Evolutionary conservation across 139 green algal genomes (phyloP), one percentile per base, ranked within the genome.

Genomic region (Chlamydomonas urium): DNA sequence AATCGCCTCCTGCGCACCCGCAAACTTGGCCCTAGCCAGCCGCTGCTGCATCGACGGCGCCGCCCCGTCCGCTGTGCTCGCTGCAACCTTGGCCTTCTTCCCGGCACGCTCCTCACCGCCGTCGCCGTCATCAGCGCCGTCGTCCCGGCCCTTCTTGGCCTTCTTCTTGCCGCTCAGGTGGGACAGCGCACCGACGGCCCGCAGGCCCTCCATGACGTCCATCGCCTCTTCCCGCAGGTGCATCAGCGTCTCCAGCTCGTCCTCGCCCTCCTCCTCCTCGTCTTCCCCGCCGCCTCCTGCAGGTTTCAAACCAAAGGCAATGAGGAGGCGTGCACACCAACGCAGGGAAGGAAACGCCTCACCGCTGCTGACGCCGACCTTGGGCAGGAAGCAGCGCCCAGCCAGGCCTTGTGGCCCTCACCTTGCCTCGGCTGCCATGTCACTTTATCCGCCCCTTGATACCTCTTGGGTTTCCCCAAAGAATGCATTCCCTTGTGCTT

Each of bases 121-220:
- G 19, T 71, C 28, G 4, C 6, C 17, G 26, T 36, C 34, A 3
- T 67, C 21, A 19, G 26, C 26, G 3, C 3, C 8, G 26, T 10
- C n/a, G 29, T 35, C 56, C 29, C 3, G 4, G 3, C 21, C 53
- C 45, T 60, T 42, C 57, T 74, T 71, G 6, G 31, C 23, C 63
- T 65, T 47, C 57, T 67, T 47, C 28, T 68, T 53, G 32, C 37
- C 72, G 19, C 72, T 2, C 19, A 72, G 14, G 19, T 19, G 34
- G 1, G 47, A 60, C 24, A 70, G 58, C 6, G 66, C 58, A 0
- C 38, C 37, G 0, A 31, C 59, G 10, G 68, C 60, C 37, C 3
- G 19, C 21, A 86, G 66, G 3, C 80, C 80, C 73, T 86, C 80
- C 65, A 69, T 58, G 45, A 81, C 47, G 28, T 79, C 73, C 29